Evolutionary conservation across 164 flowering plant species (phyloP), one percentile per base, ranked within the genome.

Genomic region (Liriodendron chinense): DNA sequence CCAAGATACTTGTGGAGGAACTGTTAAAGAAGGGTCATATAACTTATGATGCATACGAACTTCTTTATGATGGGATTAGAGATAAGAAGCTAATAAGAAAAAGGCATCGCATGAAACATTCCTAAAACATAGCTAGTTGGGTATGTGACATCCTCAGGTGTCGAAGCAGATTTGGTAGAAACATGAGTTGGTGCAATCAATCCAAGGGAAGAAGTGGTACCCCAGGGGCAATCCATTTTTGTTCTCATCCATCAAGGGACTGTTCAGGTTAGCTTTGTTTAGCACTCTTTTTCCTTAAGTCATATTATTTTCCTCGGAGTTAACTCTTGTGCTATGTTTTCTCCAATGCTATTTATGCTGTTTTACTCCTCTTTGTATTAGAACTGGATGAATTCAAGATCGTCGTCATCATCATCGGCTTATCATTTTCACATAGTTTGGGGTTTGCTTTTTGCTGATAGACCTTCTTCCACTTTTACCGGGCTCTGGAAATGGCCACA

Each of bases 1-100:
- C 98, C 26, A 95, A 93, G 84, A 90, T 95, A 70, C 87, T 93
- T 63, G 87, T 95, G 73, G 96, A 93, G 63, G 89, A 93, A 72
- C 75, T 94, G 84, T 78, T 94, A 83, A 94, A 84, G 87, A 91
- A 88, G 79, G 71, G 92, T 67, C 79, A 81, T 81, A 88, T 93
- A 79, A 90, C 89, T 68, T 91, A 88, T 78, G 82, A 80, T 79
- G 81, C 93, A 1, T 93, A 92, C 81, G 96, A 94, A 77, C 82
- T 94, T 70, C 78, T 94, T 12, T 84, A 84, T 82, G 93, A 91
- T 80, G 96, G 93, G n/a, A 75, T 94, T 76, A 84, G 98, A 79
- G 90, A 88, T 80, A 94, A 87, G 74, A 92, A 89, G 82, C 73
- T 84, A 61, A 20, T 70, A 13, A 89, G 73, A 79, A 86, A 81